Evolutionary conservation across 495 filamentous ascomycete species (phyloP), one percentile per base, ranked within the genome.

Genomic region (Bacidia rubella): DNA sequence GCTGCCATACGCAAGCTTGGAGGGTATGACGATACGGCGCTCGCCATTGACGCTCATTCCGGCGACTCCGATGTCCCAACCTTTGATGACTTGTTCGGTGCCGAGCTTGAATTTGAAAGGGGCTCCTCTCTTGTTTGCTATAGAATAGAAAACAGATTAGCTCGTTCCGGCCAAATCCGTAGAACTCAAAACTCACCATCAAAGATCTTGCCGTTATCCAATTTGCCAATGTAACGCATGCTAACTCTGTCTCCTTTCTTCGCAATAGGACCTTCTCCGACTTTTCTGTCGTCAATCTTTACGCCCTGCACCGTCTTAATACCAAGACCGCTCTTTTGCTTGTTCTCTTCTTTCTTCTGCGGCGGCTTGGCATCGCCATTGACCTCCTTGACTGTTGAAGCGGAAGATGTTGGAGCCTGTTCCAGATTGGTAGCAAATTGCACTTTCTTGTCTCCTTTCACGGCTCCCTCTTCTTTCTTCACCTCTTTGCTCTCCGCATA

Each of bases 361-460:
- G 59, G 48, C 35, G 64, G 57, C 43, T 60, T 59, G 9, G 53
- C 42, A 46, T 55, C 55, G 60, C 61, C 60, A 69, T 70, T 52
- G 59, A 52, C 23, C 52, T 55, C 49, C 69, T 71, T 56, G 49
- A 47, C 60, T 69, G 65, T 64, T 70, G 70, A 65, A 17, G 62
- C 54, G 40, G 83, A 81, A 54, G 80, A 78, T 40, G 88, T 88
- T 38, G 92, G 92, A 44, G 90, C 92, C 66, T 95, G 89, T 74
- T 97, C 93, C 27, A 98, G 85, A 66, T 96, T 86, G 76, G 96
- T 93, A 57, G 92, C 92, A 66, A 99, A 99, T 69, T 95, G 87
- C 25, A 99, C 92, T 74, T 96, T 96, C 80, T 97, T 98, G 66
- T 87, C 85, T 27, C 67, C 68, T 71, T 85, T 84, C 21, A 52